Conservation (phyloP, 352 stramenopile genomes). For the Globisporangium splendens region DNA sequence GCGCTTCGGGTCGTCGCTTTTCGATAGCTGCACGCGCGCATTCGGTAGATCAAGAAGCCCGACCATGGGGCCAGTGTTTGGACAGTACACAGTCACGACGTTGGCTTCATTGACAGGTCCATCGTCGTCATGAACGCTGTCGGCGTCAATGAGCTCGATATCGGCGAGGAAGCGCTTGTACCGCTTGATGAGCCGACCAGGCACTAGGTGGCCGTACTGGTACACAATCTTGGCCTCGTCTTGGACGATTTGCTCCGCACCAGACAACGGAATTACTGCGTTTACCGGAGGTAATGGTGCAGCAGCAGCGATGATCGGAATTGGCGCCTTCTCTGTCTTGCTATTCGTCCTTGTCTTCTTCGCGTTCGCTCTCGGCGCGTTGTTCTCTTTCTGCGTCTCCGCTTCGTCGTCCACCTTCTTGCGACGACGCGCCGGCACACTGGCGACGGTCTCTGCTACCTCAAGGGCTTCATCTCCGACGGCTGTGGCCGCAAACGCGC, state of each 20-base stretch:
- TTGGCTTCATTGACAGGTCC: slow-evolving; percentile 9
- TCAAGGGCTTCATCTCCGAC: not conserved
- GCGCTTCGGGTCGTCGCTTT: slow-evolving; percentile 68
- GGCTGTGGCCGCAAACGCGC: not conserved
- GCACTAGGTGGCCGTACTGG: slow-evolving; percentile 48
- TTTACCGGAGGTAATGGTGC: slow-evolving; percentile 10
- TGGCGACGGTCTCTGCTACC: not conserved
- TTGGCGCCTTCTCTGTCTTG: not conserved
- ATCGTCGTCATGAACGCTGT: not conserved
- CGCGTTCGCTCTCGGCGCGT: not conserved
- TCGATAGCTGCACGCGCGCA: slow-evolving; percentile 70
- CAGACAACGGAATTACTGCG: not conserved
- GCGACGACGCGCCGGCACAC: not conserved
- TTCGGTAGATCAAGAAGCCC: slow-evolving; percentile 65
- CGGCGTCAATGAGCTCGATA: slow-evolving; percentile 39
- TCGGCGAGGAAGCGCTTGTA: slow-evolving; percentile 87
- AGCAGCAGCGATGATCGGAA: slow-evolving; percentile 1
- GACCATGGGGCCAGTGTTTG: slow-evolving; percentile 82
- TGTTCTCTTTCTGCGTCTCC: not conserved
- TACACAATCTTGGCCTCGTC: slow-evolving; percentile 32
- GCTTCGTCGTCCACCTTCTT: not conserved
- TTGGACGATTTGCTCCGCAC: no score
- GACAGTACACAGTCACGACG: slow-evolving; percentile 75
- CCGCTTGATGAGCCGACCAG: slow-evolving; percentile 51
- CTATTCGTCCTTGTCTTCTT: not conserved